Base-by-base conservation (phyloP, 768 basidiomycete species). In the Tricholomella constricta region DNA sequence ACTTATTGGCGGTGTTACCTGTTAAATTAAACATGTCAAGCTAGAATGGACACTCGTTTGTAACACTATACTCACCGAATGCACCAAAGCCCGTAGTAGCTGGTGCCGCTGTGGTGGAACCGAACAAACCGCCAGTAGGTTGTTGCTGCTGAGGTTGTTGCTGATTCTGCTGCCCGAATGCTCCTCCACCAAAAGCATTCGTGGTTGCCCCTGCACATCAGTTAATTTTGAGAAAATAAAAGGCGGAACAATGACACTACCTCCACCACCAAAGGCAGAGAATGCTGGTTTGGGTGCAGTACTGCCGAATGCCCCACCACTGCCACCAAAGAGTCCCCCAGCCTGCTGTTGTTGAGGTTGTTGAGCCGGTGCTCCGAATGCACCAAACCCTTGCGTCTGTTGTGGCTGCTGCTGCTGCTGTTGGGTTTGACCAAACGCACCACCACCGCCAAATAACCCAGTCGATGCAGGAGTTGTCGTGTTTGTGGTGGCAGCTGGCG, bases 371-470 rank as follows among this genome's bases (percentile, higher is more conserved):
- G 48, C 27, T 48, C 57, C 62, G 46, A 60, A 63, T 12, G 59
- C 58, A 43, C 69, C 67, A 45, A 72, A 72, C n/a, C 57, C 58
- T 9, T 34, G 9, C 10, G 47, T 27, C 17, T 53, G 52, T 27
- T 42, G 36, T 54, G 63, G 52, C 3, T 62, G 62, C 55, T 61
- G 68, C 44, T 63, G 76, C 59, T 64, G 78, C 54, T 66, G 76
- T 51, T 65, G 63, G 43, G 73, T 68, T 65, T 81, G 82, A 27
- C 80, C 79, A 65, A 88, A 87, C 2, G 75, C 76, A 56, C 82
- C 83, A 22, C 75, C 83, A 22, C 75, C 68, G 29, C 57, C 61
- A 55, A 83, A 84, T 7, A 77, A 54, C 34, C 63, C 59, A 15
- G 68, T 65, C 23, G 68, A 58, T 2, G 69, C 59, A 4, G 62